These are phyloP conservation scores for Styphnolobium japonicum DNA, from an alignment of 306 rosid genomes.

Conservation along the genomic window DNA sequence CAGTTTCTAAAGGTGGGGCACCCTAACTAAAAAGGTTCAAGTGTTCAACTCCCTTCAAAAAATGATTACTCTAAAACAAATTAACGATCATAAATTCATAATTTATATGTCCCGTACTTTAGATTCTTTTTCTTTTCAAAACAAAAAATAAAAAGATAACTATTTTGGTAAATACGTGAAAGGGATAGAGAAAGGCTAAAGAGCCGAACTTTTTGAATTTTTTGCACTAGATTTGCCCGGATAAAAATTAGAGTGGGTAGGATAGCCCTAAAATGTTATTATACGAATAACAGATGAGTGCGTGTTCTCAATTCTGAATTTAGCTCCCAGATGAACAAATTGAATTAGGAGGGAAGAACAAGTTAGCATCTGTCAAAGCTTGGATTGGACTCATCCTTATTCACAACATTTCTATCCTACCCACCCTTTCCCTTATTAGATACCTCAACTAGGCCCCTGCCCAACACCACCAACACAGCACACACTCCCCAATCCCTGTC, in stretches of 20 bases:
- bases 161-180: too few relatives aligned
- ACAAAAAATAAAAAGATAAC: too few relatives aligned
- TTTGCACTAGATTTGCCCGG: too few relatives aligned
- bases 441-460: constrained; percentile 25
- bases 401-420: constrained; percentile 26
- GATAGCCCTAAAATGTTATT: background rate
- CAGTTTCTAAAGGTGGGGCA: background rate
- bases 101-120: background rate
- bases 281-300: background rate
- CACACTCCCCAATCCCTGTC: background rate
- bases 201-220: too few relatives aligned
- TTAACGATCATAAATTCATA: background rate
- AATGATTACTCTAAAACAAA: background rate
- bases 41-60: background rate
- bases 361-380: constrained; percentile 20
- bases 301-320: background rate
- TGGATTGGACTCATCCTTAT: constrained; percentile 29
- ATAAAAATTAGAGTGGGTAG: too few relatives aligned
- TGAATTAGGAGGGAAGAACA: background rate
- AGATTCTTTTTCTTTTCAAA: background rate
- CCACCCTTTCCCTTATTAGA: constrained; percentile 33
- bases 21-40: background rate
- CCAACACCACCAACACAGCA: constrained; percentile 21
- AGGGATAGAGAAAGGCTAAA: too few relatives aligned
- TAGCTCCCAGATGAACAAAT: background rate